Conservation (phyloP, 2,329 filamentous ascomycete species). For the Colletotrichum sansevieriae region DNA sequence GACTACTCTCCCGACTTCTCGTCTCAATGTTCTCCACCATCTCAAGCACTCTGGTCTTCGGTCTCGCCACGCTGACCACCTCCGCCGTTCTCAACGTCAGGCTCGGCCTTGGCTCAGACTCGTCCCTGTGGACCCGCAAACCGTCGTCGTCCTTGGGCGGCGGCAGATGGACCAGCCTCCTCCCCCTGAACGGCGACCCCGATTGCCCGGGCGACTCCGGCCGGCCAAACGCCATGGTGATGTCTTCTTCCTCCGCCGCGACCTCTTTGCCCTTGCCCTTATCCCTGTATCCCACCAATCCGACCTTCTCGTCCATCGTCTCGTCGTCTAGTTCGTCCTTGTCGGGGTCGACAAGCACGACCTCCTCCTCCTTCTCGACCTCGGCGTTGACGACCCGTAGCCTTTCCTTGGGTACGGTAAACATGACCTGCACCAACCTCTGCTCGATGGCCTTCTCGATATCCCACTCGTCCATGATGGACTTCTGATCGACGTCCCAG, state of each 20-base stretch:
- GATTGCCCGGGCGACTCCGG: slow-evolving; percentile 32
- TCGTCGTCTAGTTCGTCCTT: slow-evolving; percentile 44
- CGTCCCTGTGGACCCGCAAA: not conserved
- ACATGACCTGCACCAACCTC: slow-evolving; percentile 85
- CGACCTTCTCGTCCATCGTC: slow-evolving; percentile 14
- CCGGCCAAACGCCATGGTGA: slow-evolving; percentile 20
- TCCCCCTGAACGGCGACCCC: slow-evolving; percentile 33
- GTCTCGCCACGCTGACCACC: slow-evolving; percentile 58
- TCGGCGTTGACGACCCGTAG: slow-evolving; percentile 91
- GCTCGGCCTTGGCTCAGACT: slow-evolving; percentile 48
- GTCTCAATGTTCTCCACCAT: slow-evolving; percentile 70
- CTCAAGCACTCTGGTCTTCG: slow-evolving; percentile 62
- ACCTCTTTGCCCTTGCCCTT: slow-evolving; percentile 40
- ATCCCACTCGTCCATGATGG: slow-evolving; percentile 77
- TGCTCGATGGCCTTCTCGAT: slow-evolving; percentile 80
- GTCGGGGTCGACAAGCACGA: slow-evolving; percentile 58
- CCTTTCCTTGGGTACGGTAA: slow-evolving; percentile 89
- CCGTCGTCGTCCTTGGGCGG: slow-evolving; percentile 34
- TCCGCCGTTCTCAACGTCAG: slow-evolving; percentile 60
- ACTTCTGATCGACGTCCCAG: slow-evolving; percentile 69
- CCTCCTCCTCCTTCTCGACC: slow-evolving; percentile 58
- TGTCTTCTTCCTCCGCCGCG: slow-evolving; percentile 1
- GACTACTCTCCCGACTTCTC: slow-evolving; percentile 56
- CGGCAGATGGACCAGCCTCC: slow-evolving; percentile 39
- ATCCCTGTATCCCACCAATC: not conserved